Percentiles rank a stretch among this genome's conserved stretches.
Evolutionary conservation across 805 yeast genomes (phyloP).

Genomic region (Candida arabinofermentans): DNA sequence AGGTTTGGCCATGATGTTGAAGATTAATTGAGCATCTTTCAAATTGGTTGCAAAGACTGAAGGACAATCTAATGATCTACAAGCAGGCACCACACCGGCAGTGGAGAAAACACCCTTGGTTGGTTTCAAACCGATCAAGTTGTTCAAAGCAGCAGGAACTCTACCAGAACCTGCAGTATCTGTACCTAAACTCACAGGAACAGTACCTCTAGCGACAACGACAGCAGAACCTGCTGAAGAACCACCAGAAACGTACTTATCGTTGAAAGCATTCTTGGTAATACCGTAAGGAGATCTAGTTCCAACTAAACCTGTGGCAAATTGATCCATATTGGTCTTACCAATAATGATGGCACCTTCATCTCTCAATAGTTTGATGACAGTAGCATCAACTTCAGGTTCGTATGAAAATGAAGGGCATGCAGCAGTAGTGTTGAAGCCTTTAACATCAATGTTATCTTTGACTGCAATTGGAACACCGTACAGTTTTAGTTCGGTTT

Average conservation of each 20-base stretch:
- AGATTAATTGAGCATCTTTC: slow-evolving; percentile 77
- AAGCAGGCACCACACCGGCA: slow-evolving; percentile 94
- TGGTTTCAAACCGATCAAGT: slow-evolving; percentile 89
- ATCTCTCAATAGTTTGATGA: slow-evolving; percentile 67
- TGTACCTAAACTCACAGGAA: slow-evolving; percentile 87
- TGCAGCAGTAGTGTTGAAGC: slow-evolving; percentile 87
- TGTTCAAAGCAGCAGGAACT: slow-evolving; percentile 94
- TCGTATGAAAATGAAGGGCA: slow-evolving; percentile 78
- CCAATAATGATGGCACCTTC: slow-evolving; percentile 94
- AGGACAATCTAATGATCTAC: slow-evolving; percentile 90
- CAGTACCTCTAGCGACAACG: slow-evolving; percentile 84
- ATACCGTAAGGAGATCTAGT: slow-evolving; percentile 93
- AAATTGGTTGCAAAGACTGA: slow-evolving; percentile 77
- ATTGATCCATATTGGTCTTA: slow-evolving; percentile 93
- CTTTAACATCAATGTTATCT: slow-evolving; percentile 88
- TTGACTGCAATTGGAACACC: slow-evolving; percentile 96
- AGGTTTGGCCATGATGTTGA: slow-evolving; percentile 64
- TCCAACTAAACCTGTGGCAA: slow-evolving; percentile 97
- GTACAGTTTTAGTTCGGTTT: slow-evolving; percentile 58
- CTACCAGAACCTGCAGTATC: slow-evolving; percentile 99
- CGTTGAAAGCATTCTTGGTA: slow-evolving; percentile 74
- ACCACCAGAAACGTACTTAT: slow-evolving; percentile 86
- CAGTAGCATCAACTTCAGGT: slow-evolving; percentile 71
- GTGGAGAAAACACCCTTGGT: slow-evolving; percentile 85
- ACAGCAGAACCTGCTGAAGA: slow-evolving; percentile 95